Percentiles rank a stretch among this genome's conserved stretches.
These are phyloP conservation scores for Apiospora koreana DNA, from an alignment of 2,329 filamentous ascomycete genomes.

Conservation along the genomic window DNA sequence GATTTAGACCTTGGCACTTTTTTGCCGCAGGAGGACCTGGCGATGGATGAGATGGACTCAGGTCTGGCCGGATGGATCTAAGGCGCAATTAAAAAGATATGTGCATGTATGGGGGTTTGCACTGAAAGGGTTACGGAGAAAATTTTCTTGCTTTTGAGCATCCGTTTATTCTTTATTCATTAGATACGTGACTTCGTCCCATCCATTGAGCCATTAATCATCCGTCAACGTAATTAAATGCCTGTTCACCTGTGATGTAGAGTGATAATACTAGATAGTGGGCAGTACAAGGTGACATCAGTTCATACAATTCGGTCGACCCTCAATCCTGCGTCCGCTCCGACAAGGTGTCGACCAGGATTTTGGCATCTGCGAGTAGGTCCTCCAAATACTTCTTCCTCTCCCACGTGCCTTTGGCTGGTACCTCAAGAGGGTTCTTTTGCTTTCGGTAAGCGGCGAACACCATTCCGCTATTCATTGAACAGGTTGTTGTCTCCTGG, in stretches of 20 bases:
- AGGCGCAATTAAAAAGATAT: background rate
- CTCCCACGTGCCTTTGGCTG: slow-evolving; percentile 40
- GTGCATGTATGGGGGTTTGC: background rate
- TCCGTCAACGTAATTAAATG: background rate
- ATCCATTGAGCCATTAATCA: background rate
- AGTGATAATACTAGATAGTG: background rate
- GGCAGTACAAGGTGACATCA: background rate
- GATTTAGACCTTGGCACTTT: background rate
- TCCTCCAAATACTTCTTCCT: slow-evolving; percentile 36
- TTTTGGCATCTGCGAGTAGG: slow-evolving; percentile 51
- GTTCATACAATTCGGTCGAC: background rate
- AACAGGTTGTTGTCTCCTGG: slow-evolving; percentile 40
- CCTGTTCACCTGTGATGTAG: background rate
- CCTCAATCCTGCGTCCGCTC: background rate
- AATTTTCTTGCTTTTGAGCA: background rate
- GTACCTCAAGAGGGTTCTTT: slow-evolving; percentile 36
- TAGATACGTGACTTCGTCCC: background rate
- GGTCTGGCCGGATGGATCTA: background rate
- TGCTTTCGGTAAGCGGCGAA: slow-evolving; percentile 58
- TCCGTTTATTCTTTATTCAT: background rate
- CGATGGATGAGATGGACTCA: background rate
- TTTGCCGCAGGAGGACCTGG: background rate
- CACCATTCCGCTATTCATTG: slow-evolving; percentile 54
- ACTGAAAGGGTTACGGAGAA: background rate
- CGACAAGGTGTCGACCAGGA: slow-evolving; percentile 43